Evolutionary conservation across 2,329 filamentous ascomycete genomes (phyloP).

Genomic region (Xylariales sp.): DNA sequence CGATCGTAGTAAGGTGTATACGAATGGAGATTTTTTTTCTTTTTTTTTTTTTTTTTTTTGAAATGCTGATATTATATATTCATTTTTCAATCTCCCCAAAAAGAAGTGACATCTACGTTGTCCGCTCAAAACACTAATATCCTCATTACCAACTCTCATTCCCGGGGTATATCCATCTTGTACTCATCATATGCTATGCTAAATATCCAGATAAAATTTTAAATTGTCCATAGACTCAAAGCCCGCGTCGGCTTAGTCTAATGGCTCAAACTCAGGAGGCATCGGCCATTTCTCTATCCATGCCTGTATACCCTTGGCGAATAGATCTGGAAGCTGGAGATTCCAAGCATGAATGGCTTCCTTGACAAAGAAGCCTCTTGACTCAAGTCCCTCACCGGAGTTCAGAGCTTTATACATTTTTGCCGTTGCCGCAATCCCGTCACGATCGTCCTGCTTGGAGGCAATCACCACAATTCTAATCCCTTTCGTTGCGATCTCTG

Average conservation of each 20-base stretch:
- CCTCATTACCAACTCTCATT: too few relatives aligned
- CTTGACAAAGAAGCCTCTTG: conserved; percentile 25
- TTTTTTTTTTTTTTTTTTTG: too few relatives aligned
- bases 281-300: conserved; percentile 26
- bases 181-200: too few relatives aligned
- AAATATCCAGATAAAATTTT: too few relatives aligned
- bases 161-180: too few relatives aligned
- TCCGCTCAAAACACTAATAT: too few relatives aligned
- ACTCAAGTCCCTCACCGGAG: conserved; percentile 17
- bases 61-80: too few relatives aligned
- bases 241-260: background rate
- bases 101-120: too few relatives aligned
- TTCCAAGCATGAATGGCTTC: conserved; percentile 36
- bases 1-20: too few relatives aligned
- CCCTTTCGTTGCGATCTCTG: conserved; percentile 17
- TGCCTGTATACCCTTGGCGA: conserved; percentile 28
- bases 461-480: conserved; percentile 24
- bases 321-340: conserved; percentile 33
- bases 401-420: conserved; percentile 14
- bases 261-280: conserved; percentile 17
- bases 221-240: too few relatives aligned
- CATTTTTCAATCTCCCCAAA: too few relatives aligned
- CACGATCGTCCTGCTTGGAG: conserved; percentile 27
- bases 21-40: too few relatives aligned
- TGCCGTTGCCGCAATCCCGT: conserved; percentile 24